Conservation (phyloP, 2,329 filamentous ascomycete genomes). For the Cladophialophora yegresii region DNA sequence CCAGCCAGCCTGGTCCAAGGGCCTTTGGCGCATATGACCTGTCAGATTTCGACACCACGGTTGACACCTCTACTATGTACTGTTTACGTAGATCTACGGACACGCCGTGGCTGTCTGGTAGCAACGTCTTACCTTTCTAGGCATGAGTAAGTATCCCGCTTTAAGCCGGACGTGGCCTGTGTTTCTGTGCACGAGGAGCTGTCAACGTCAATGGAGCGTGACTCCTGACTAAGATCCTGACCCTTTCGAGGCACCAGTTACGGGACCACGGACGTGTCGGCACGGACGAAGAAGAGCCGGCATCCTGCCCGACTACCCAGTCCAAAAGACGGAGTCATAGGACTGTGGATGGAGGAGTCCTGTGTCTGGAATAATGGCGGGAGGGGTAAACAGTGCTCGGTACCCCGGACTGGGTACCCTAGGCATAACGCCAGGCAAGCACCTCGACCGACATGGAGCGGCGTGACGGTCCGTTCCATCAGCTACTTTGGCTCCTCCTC, state of each 20-base stretch:
- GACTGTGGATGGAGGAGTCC: too few species aligned
- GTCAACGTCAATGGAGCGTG: too few species aligned
- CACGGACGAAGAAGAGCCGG: too few species aligned
- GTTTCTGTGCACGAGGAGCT: too few species aligned
- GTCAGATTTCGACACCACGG: background rate
- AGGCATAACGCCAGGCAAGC: too few species aligned
- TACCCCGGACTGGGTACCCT: background rate
- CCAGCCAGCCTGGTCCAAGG: too few species aligned
- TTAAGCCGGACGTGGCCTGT: background rate
- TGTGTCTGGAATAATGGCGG: background rate
- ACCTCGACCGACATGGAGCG: background rate
- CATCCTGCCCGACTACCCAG: too few species aligned
- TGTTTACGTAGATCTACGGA: background rate
- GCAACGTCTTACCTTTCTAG: background rate
- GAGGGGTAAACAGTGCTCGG: background rate
- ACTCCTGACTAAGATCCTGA: too few species aligned
- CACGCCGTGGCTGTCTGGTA: background rate
- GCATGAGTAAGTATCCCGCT: conserved; percentile 8
- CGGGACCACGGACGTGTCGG: too few species aligned
- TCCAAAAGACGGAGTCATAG: too few species aligned
- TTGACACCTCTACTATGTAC: background rate
- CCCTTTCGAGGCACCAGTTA: too few species aligned
- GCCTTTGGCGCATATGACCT: background rate
- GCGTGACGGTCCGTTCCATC: conserved; percentile 11
- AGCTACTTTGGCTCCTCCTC: background rate